Evolutionary conservation across 768 basidiomycete species (phyloP).

Genomic region (Cubamyces lactineus): DNA sequence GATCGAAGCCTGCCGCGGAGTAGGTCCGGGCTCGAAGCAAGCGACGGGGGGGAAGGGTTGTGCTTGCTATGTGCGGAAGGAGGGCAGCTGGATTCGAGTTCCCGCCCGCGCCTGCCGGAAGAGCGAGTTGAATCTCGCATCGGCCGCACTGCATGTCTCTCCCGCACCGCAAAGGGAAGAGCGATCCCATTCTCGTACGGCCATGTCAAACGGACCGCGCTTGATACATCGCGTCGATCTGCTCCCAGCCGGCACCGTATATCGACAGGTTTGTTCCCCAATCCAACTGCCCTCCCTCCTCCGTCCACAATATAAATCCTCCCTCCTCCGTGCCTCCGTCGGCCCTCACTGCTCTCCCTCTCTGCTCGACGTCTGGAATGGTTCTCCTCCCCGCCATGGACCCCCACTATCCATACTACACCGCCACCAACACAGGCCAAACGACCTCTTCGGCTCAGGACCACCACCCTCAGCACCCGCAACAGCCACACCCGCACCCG

Average conservation of each 20-base stretch:
- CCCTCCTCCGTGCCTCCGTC: not conserved
- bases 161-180: slow-evolving; percentile 11
- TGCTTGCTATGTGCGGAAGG: slow-evolving; percentile 5
- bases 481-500: slow-evolving; percentile 7
- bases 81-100: not conserved
- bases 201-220: slow-evolving; percentile 14
- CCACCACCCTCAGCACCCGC: slow-evolving; percentile 14
- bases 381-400: slow-evolving; percentile 20
- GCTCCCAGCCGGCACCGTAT: slow-evolving; percentile 23
- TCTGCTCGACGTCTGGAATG: slow-evolving; percentile 16
- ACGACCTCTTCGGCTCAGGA: slow-evolving; percentile 10
- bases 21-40: not conserved
- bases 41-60: not conserved
- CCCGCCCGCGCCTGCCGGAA: slow-evolving; percentile 8
- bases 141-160: slow-evolving; percentile 9
- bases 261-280: slow-evolving; percentile 19
- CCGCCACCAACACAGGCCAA: slow-evolving; percentile 11
- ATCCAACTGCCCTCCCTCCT: slow-evolving; percentile 17
- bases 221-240: slow-evolving; percentile 27
- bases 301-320: slow-evolving; percentile 19
- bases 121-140: slow-evolving; percentile 4
- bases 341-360: slow-evolving; percentile 6
- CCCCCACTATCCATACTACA: slow-evolving; percentile 20
- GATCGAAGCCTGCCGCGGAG: slow-evolving; percentile 13
- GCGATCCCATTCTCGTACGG: slow-evolving; percentile 10